Conservation (phyloP, 2,329 filamentous ascomycete genomes). For the Aspergillus ochraceoroseus region DNA sequence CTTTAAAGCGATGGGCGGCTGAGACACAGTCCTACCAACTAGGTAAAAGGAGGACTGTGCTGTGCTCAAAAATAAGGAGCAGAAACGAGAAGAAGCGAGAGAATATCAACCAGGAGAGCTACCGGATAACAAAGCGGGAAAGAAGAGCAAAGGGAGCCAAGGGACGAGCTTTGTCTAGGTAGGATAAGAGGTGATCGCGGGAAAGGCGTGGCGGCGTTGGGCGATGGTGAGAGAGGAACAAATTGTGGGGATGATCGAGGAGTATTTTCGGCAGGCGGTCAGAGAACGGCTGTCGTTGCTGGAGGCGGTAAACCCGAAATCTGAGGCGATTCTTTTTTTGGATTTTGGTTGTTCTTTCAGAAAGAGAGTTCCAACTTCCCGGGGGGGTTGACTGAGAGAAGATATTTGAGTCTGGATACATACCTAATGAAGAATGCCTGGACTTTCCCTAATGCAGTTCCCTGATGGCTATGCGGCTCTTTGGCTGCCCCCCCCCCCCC, state of each 20-base stretch:
- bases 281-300: slow-evolving; percentile 4
- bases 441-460: no score
- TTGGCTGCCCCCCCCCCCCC: no score
- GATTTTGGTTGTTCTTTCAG: no score
- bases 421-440: no score
- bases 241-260: slow-evolving; percentile 14
- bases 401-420: no score
- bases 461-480: no score
- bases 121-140: slow-evolving; percentile 1
- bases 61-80: neutral
- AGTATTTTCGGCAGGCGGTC: slow-evolving; percentile 17
- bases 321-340: no score
- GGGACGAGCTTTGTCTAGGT: slow-evolving; percentile 1
- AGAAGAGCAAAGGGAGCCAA: slow-evolving; percentile 4
- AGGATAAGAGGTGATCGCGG: slow-evolving; percentile 8
- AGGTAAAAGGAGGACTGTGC: neutral
- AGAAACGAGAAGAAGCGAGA: neutral
- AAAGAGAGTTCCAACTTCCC: no score
- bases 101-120: neutral
- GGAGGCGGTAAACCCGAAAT: no score
- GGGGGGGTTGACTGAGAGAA: no score
- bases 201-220: slow-evolving; percentile 23
- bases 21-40: neutral
- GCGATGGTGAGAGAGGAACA: slow-evolving; percentile 16
- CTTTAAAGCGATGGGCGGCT: slow-evolving; percentile 10